Base-by-base conservation (phyloP, 2,329 filamentous ascomycete genomes). In the Phyllosticta capitalensis region DNA sequence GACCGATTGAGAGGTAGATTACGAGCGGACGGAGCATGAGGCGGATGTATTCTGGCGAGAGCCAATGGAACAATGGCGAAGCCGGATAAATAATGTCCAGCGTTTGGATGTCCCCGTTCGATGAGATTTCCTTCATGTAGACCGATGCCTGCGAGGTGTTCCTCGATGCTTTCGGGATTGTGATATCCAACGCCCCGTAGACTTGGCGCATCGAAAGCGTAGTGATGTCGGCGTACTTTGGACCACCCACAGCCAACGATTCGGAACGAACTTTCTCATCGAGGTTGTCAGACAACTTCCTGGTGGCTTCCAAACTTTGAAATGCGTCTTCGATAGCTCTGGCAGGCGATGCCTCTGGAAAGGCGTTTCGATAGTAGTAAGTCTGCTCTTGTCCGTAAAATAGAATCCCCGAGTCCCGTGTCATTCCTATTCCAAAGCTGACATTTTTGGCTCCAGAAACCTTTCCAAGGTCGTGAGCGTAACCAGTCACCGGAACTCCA, bases 71-170 rank as follows among this genome's bases (percentile, higher is more conserved):
- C 7, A 78, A 67, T 0, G 75, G 75, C 55, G 75, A 74, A 5
- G 71, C 67, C 1, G 74, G 73, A 66, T 71, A 75, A 38, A 76
- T 74, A 48, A 77, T 68, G 62, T 77, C 75, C 17, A 76, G 67
- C 0, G 75, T 77, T 55, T 76, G 75, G 49, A 75, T 63, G 60
- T 77, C 76, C 2, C 74, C 75, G 60, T 76, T 69, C 30, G 73
- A 76, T 5, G 73, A 75, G 48, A 77, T 70, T 61, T 77, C 74
- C 55, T 77, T 77, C 60, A 76, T 68, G 50, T 76, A 77, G 5
- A 69, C 72, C 26, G 74, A 62, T 4, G 70, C 64, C 22, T 71
- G 61, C 20, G 61, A 63, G 1, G 67, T 69, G 55, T 72, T 63
- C 5, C 68, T 65, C 30, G 58, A 22, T 1, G 45, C 30, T 5